Evolutionary conservation across 2,329 filamentous ascomycete genomes (phyloP), one percentile per base, ranked within the genome.

Genomic region (Aureobasidium sp.): DNA sequence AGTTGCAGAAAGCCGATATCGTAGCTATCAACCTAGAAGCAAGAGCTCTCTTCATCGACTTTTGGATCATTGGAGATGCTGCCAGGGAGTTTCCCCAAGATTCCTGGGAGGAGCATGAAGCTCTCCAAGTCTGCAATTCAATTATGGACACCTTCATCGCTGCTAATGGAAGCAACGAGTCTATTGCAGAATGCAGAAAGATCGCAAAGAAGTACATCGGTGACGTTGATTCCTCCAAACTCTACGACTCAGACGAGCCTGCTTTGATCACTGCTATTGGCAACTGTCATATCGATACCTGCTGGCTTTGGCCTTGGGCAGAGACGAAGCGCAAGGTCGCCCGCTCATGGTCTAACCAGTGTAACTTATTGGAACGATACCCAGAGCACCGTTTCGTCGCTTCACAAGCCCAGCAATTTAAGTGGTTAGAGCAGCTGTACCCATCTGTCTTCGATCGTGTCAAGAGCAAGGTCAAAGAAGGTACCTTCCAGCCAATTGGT

Each of bases 281-380:
- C 0, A 91, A 99, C 73, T 99, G 94, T 68, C 94, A 99, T 74
- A 99, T 99, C 67, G 94, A 97, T 75, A 96, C 89, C 32, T 97
- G 93, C 75, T 99, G 94, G 94, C 81, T 99, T 39, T 99, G 94
- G 94, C 94, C 94, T 0, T 99, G 91, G 84, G 94, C 89, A 10
- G 94, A 99, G 78, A 97, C 94, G 0, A 97, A 95, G 77, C 89
- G 94, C 70, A 99, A 99, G 78, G 88, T 97, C 34, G 92, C 88
- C 25, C 85, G 94, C 49, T 97, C 92, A 10, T 99, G 94, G 94
- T 93, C 91, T 1, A 97, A 91, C 72, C 94, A 99, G 74, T 96
- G 92, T 74, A 88, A 96, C 70, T 78, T 99, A 68, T 91, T 99
- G 82, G 94, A 99, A 64, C 85, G 90, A 37, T 99, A 97, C 67